Evolutionary conservation across 202 grass and related monocot genomes (phyloP).

Genomic region (Setaria viridis): DNA sequence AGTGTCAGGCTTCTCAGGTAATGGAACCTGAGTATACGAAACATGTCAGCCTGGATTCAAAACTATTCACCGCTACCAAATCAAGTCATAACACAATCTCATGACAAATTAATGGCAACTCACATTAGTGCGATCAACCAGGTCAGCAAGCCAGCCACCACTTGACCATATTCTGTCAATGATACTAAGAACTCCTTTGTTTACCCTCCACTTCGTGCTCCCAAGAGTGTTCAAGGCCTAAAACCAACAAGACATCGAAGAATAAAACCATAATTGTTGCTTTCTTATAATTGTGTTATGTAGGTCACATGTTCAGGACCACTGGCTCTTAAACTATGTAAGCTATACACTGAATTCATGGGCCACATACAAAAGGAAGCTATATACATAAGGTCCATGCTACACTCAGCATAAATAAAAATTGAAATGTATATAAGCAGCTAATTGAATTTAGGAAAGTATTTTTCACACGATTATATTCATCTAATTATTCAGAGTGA

Average conservation of each 20-base stretch:
- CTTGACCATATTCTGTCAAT: conserved; percentile 95
- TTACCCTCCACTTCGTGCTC: conserved; percentile 89
- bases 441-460: conserved; percentile 28
- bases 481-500: conserved; percentile 21
- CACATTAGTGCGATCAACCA: conserved; percentile 91
- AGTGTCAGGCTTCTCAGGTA: conserved; percentile 86
- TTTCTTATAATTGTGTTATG: background rate
- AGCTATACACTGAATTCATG: background rate
- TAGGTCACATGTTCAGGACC: background rate
- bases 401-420: conserved; percentile 15
- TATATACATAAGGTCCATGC: background rate
- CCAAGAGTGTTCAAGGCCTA: conserved; percentile 97
- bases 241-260: conserved; percentile 34
- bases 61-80: background rate
- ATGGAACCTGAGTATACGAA: conserved; percentile 59
- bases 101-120: conserved; percentile 52
- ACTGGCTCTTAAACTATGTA: background rate
- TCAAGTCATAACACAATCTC: background rate
- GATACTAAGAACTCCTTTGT: conserved; percentile 89
- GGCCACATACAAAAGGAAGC: background rate
- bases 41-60: conserved; percentile 9
- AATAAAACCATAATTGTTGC: background rate
- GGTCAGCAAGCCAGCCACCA: conserved; percentile 83
- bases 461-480: conserved; percentile 22
- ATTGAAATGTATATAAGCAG: conserved; percentile 19